phyloP scores from a whole-genome alignment of 2,329 filamentous ascomycete species.

The Aspergillus floridensis region DNA sequence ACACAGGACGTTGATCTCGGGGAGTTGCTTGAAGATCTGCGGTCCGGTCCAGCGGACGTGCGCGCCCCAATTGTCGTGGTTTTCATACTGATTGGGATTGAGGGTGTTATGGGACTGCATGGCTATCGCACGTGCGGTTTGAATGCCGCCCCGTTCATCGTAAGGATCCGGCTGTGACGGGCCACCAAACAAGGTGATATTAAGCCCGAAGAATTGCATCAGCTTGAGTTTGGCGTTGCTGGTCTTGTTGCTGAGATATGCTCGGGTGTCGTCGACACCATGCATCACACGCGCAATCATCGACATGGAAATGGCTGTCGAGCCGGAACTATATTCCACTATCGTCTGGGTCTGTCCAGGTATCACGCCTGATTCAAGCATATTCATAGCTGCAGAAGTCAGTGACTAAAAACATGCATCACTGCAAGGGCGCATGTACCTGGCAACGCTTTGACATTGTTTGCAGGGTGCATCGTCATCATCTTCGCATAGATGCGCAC shows the following conservation, averaged over 20 bases:
- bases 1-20: slow-evolving; percentile 56
- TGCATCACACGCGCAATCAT: slow-evolving; percentile 54
- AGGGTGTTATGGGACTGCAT: slow-evolving; percentile 44
- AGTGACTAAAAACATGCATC: background rate
- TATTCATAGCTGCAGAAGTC: slow-evolving; percentile 46
- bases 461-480: slow-evolving; percentile 63
- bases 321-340: slow-evolving; percentile 62
- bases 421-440: slow-evolving; percentile 16
- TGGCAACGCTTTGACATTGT: slow-evolving; percentile 65
- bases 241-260: slow-evolving; percentile 61
- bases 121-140: slow-evolving; percentile 46
- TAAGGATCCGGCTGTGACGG: slow-evolving; percentile 57
- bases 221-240: slow-evolving; percentile 53
- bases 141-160: slow-evolving; percentile 55
- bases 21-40: slow-evolving; percentile 56
- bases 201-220: slow-evolving; percentile 60
- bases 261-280: slow-evolving; percentile 52
- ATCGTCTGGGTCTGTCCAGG: slow-evolving; percentile 51
- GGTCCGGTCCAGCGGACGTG: slow-evolving; percentile 60
- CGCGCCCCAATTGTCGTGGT: slow-evolving; percentile 44
- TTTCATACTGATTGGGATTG: slow-evolving; percentile 59
- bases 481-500: slow-evolving; percentile 65
- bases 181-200: slow-evolving; percentile 58
- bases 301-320: slow-evolving; percentile 61
- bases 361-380: slow-evolving; percentile 46